Base-by-base conservation (phyloP, 2,329 filamentous ascomycete species). In the Fusarium sp. region DNA sequence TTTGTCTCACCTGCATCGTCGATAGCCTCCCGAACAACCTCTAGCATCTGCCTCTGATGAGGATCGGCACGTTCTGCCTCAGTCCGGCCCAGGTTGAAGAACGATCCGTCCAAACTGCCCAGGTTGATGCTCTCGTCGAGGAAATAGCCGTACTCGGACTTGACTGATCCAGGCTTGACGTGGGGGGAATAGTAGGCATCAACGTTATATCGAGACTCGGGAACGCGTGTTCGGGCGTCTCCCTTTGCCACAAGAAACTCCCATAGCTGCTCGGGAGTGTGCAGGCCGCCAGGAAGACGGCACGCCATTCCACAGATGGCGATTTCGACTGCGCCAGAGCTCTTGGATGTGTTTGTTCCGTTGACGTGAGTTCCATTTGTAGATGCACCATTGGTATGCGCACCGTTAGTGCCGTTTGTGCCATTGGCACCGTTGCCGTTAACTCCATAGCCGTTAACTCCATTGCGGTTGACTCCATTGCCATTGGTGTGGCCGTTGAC, bases 11-110 rank as follows among this genome's bases (percentile, higher is more conserved):
- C 83, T 16, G 83, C 81, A 50, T 77, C 74, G 27, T 85, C 82
- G 7, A 85, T 71, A 31, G 73, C 78, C 61, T 85, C 84, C 8
- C 79, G 76, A 6, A 78, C 76, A 5, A 84, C 78, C 63, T 85
- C 82, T 1, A 84, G 76, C n/a, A 82, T 67, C 13, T 80, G 76
- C 3, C 82, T 69, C 63, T 84, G 83, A 29, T 83, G 82, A 1
- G 83, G 83, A 59, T 85, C 84, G 35, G 81, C 68, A 2, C 69
- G 59, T 64, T 82, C 81, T 11, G 80, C 74, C 62, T 85, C 82
- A 5, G 63, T 66, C 1, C 66, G 50, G 14, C 69, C 65, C 57
- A 82, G 76, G 11, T 67, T 67, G 69, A 81, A 83, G 43, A 80
- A 74, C 0, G 77, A 73, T 10, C 77, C 72, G 62, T 82, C 81